A percentile compares a stretch with the other conserved stretches of the same genome.
Evolutionary conservation across 1,284 basidiomycete genomes (phyloP).

Genomic region (Pholiota adiposa): DNA sequence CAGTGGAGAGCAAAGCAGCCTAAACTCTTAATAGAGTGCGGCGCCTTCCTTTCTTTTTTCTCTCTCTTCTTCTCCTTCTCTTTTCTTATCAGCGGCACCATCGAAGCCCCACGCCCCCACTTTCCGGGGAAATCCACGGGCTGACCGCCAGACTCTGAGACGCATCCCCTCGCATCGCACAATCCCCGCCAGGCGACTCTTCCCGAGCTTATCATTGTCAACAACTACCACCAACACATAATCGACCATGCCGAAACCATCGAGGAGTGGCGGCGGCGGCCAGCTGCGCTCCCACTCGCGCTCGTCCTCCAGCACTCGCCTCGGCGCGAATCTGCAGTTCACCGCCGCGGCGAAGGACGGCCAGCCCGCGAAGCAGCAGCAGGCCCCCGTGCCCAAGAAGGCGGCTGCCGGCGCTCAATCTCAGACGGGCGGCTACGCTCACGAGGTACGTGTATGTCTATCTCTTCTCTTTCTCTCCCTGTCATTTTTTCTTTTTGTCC

Average conservation of each 20-base stretch:
- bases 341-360: constrained; percentile 49
- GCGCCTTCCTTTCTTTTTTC: no score
- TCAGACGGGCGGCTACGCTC: constrained; percentile 13
- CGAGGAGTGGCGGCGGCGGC: constrained; percentile 36
- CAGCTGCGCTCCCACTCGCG: constrained; percentile 64
- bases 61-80: background rate
- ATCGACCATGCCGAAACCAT: constrained; percentile 19
- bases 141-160: no score
- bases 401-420: constrained; percentile 40
- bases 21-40: no score
- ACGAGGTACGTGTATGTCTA: constrained; percentile 42
- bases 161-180: no score
- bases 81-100: background rate
- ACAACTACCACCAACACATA: no score
- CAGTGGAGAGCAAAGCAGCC: no score
- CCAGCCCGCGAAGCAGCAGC: background rate
- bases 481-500: background rate
- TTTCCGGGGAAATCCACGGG: no score
- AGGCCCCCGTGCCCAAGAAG: constrained; percentile 31
- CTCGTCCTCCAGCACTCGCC: constrained; percentile 60
- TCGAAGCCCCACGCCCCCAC: background rate
- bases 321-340: constrained; percentile 63
- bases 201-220: no score
- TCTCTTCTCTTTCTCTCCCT: constrained; percentile 22
- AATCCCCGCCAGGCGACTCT: no score